Evolutionary conservation across 176 grass and related monocot genomes (phyloP), one percentile per base, ranked within the genome.

Genomic region (Typha latifolia): DNA sequence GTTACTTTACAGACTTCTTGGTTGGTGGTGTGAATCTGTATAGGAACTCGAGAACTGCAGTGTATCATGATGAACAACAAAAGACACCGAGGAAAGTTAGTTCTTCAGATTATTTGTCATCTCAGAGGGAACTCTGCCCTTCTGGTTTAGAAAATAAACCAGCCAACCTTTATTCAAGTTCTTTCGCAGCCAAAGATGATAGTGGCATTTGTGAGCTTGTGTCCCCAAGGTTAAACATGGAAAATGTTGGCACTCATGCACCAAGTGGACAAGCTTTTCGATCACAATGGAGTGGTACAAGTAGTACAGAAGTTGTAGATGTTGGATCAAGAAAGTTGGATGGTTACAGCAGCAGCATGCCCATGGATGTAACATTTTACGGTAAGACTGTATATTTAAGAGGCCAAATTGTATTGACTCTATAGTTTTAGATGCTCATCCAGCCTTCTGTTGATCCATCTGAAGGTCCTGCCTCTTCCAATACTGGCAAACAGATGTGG

Each of bases 401-500:
- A 69, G 27, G 31, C 34, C 20, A 51, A 15, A 61, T 61, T 21
- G 37, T 43, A 43, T 43, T 43, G 27, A 29, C 53, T 9, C 20
- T 21, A 59, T 59, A 59, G 53, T 47, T 37, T 47, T 65, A 14
- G 13, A 65, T 65, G 27, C 63, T 65, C 32, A 43, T 67, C 61
- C 68, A 73, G 76, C 31, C 49, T 55, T 76, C 15, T 65, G 14
- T 86, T 63, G 20, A 32, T 78, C 69, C 48, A 57, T 75, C 29
- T 82, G 74, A 78, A 96, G 84, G 81, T 85, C 84, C 76, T 62
- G 62, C 76, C 32, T 47, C 77, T 79, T 59, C 79, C 43, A 76
- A 61, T 77, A n/a, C 66, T 12, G 16, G 22, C 69, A 68, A 85
- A 68, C 78, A 75, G 64, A 63, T 77, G 48, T 81, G 83, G 81